phyloP scores from a whole-genome alignment of 2,329 filamentous ascomycete species.

The Chrysoporthe cubensis region DNA sequence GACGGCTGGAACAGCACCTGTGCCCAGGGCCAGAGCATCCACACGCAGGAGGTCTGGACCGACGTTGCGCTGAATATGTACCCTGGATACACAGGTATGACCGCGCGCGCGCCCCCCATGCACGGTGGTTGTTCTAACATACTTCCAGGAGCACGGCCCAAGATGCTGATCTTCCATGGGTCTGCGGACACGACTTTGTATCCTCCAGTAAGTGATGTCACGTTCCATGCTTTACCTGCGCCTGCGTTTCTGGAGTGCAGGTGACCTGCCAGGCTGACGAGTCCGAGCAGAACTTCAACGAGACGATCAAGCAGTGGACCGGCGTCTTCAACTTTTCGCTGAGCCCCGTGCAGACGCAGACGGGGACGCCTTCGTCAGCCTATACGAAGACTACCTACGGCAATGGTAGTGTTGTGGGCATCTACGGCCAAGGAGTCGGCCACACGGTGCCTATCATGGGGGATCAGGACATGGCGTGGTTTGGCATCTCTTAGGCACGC shows the following conservation, averaged over 20 bases:
- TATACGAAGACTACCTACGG: constrained; percentile 46
- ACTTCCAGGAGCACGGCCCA: constrained; percentile 35
- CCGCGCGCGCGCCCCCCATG: background rate
- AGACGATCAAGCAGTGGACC: constrained; percentile 51
- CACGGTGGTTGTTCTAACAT: background rate
- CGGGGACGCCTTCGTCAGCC: constrained; percentile 39
- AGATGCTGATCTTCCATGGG: constrained; percentile 51
- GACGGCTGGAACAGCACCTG: constrained; percentile 59
- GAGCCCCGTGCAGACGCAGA: constrained; percentile 36
- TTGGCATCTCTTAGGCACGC: constrained; percentile 34
- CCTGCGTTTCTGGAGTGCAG: background rate
- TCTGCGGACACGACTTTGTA: constrained; percentile 41
- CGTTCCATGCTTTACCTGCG: background rate
- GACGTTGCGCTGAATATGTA: constrained; percentile 51
- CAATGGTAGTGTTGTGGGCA: constrained; percentile 37
- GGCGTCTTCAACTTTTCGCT: constrained; percentile 46
- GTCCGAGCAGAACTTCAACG: constrained; percentile 41
- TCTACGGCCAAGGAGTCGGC: constrained; percentile 40
- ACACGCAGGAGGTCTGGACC: constrained; percentile 47
- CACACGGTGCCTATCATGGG: constrained; percentile 42
- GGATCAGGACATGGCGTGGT: constrained; percentile 42
- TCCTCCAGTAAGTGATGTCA: constrained; percentile 34
- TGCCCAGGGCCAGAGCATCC: constrained; percentile 51
- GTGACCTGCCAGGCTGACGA: background rate
- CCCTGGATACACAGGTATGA: constrained; percentile 50